A percentile compares a stretch with the other conserved stretches of the same genome.
Conservation (phyloP, 306 rosid genomes). For the Lathyrus tuberosus region DNA sequence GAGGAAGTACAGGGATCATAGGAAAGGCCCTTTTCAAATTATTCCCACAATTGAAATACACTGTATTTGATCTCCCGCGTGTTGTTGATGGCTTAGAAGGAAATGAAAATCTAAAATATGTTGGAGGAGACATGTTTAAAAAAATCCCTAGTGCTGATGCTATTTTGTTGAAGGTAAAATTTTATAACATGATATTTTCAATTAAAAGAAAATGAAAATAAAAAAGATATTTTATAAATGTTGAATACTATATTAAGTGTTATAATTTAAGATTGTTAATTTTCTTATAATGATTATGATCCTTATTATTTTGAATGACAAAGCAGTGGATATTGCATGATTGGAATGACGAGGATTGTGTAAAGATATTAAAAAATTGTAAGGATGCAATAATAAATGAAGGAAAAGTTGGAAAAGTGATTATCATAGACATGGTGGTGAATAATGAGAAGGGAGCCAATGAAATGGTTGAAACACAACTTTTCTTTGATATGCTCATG, state of each 20-base stretch:
- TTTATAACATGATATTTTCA: background rate
- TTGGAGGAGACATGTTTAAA: constrained; percentile 12
- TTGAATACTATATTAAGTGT: too few relatives aligned
- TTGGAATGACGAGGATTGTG: constrained; percentile 35
- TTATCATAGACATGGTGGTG: constrained; percentile 35
- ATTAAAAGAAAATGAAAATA: too few relatives aligned
- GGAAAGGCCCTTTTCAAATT: constrained; percentile 27
- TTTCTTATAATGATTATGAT: background rate
- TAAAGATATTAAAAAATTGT: constrained; percentile 27
- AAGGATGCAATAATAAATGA: constrained; percentile 16
- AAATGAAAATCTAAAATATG: background rate
- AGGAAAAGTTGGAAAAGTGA: constrained; percentile 23
- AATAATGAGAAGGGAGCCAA: background rate
- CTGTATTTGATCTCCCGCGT: constrained; percentile 3
- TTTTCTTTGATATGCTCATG: constrained; percentile 39
- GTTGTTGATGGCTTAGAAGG: constrained; percentile 13
- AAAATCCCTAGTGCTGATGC: background rate
- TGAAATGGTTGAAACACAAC: constrained; percentile 12
- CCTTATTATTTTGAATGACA: background rate
- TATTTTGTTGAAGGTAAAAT: constrained; percentile 13
- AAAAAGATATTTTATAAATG: too few relatives aligned
- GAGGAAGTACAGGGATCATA: constrained; percentile 36
- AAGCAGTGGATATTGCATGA: constrained; percentile 37
- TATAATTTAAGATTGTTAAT: too few relatives aligned
- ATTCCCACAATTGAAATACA: constrained; percentile 18